Evolutionary conservation across 106 monocot species (phyloP), one percentile per base, ranked within the genome.

Genomic region (Posidonia australis): DNA sequence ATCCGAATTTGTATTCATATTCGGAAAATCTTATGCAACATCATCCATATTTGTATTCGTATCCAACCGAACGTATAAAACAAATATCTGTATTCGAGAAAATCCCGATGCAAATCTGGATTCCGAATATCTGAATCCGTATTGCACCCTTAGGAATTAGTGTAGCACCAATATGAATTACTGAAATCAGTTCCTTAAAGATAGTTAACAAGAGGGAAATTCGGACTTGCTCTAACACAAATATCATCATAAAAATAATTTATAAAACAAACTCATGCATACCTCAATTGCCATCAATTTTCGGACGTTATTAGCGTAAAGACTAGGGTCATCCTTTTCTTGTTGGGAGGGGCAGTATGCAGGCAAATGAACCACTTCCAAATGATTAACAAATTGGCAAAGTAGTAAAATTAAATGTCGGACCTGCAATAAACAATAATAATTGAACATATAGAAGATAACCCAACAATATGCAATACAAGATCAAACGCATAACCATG

Each of bases 381-480:
- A 59, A 63, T 90, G 68, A 72, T 96, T 96, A 4, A 90, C 76
- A 66, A 90, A 90, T 67, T 96, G 94, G 68, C 94, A 87, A 69
- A 94, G 89, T 72, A 96, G 90, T 70, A 96, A 82, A 69, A 96
- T 46, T 43, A 90, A 46, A 77, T 96, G 94, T 1, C 84, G 83
- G 10, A 80, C 86, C 94, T 96, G 78, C 62, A 79, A 76, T n/a
- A 54, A 62, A 20, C 54, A 22, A 44, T 26, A 71, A 58, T 31
- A 1, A 19, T 43, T 30, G 58, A 19, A 52, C 53, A 54, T 9
- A 22, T 10, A 54, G 23, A 54, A 54, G 17, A 54, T 1, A 54
- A 54, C 23, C 19, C 23, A 36, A 7, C 2, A 36, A 36, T 24
- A 17, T 49, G 14, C 3, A 11, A 49, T 9, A 49, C 48, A 49